These are phyloP conservation scores for Trichosphaerium sp. DNA, from an alignment of 78 protist species.

Conservation along the genomic window DNA sequence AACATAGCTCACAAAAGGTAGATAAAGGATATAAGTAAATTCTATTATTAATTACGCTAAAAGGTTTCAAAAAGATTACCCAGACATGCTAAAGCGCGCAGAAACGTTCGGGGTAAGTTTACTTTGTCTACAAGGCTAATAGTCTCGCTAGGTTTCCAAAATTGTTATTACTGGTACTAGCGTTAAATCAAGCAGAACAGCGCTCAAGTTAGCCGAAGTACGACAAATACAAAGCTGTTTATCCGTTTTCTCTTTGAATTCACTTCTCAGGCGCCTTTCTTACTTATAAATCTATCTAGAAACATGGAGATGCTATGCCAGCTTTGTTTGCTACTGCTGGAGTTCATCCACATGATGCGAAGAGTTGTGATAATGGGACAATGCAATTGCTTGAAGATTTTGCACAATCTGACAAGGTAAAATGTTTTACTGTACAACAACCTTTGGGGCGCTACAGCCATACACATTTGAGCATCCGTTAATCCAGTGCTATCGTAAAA, in stretches of 20 bases:
- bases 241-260: too few species aligned
- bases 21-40: slow-evolving; percentile 4
- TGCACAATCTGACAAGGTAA: not conserved
- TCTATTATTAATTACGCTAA: slow-evolving; percentile 10
- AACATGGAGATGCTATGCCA: not conserved
- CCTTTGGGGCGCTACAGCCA: too few species aligned
- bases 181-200: slow-evolving; percentile 5
- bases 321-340: slow-evolving; percentile 32
- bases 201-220: slow-evolving; percentile 23
- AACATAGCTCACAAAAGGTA: slow-evolving; percentile 37
- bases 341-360: slow-evolving; percentile 49
- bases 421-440: too few species aligned
- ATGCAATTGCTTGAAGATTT: not conserved
- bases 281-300: slow-evolving; percentile 7
- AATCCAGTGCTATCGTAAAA: too few species aligned
- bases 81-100: not conserved
- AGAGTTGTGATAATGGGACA: not conserved
- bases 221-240: too few species aligned
- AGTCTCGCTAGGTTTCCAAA: slow-evolving; percentile 12
- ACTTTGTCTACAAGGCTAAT: not conserved
- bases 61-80: not conserved
- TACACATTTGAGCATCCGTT: too few species aligned
- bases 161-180: slow-evolving; percentile 37
- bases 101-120: not conserved
- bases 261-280: too few species aligned